These are phyloP conservation scores for Eucalyptus urophylla DNA, from an alignment of 345 rosid genomes.

Conservation along the genomic window DNA sequence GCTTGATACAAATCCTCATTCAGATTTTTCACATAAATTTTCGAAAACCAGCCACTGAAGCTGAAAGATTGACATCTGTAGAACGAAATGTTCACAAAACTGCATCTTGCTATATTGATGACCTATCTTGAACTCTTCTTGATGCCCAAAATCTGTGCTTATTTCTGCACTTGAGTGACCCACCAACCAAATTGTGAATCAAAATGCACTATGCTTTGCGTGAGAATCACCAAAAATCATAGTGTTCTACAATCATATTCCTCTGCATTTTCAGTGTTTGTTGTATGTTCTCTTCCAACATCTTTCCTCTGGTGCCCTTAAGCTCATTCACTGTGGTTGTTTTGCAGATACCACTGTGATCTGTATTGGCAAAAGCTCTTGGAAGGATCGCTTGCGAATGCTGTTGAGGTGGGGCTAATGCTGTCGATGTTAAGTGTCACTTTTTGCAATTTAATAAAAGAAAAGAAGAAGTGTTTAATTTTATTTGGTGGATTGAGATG, in stretches of 20 bases:
- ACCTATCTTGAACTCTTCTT: no score
- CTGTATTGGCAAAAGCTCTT: neutral
- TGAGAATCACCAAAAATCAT: no score
- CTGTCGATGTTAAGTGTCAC: neutral
- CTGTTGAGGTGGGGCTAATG: neutral
- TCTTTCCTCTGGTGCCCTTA: neutral
- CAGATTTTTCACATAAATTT: no score
- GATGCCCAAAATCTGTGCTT: neutral
- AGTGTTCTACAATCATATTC: no score
- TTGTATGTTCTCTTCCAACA: neutral
- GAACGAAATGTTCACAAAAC: no score
- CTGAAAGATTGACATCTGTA: no score
- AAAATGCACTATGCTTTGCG: neutral
- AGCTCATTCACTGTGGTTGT: neutral
- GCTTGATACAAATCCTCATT: no score
- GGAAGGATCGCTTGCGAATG: neutral
- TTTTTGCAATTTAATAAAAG: neutral
- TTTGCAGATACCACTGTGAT: neutral
- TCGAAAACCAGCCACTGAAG: no score
- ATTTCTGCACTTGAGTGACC: no score
- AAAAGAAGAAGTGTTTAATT: neutral
- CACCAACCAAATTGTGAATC: no score
- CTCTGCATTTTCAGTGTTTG: no score
- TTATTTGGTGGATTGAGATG: neutral
- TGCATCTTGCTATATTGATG: no score